Base-by-base conservation (phyloP, 768 basidiomycete genomes). In the Boletus rubroflammeus region DNA sequence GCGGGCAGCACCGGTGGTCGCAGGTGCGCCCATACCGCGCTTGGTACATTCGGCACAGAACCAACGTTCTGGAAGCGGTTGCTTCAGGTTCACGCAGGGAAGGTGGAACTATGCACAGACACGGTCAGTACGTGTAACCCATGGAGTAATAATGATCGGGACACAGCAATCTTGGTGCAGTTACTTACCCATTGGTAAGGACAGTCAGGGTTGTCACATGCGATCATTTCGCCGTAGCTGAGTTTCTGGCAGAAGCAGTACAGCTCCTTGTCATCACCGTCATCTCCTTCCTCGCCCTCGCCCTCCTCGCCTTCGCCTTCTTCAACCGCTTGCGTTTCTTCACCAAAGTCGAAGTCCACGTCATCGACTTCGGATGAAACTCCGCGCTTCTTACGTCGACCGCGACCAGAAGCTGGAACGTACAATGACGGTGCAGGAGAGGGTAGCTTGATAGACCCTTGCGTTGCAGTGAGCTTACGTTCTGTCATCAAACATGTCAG, bases 171-270 rank as follows among this genome's bases (percentile, higher is more conserved):
- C 25, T 34, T 3, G 46, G 47, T 28, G 36, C 15, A 57, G 42
- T 6, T n/a, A 70, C 82, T 74, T 53, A 84, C 83, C 83, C 83
- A 85, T 76, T 84, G 82, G 66, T 73, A 78, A 8, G 70, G 75
- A 64, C 83, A 85, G 28, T 72, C 71, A 31, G 78, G 74, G 60
- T 80, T 78, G 64, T 85, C 83, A 62, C 83, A 85, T 35, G 77
- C 83, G 55, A 85, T 81, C 83, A 85, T 85, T 72, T 82, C 83
- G 46, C 85, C 84, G 60, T 82, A 84, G 46, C 79, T 82, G 58
- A 78, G 75, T 63, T 82, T 80, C 60, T 79, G 79, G 66, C 84
- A 86, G 69, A 78, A 78, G 67, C 84, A 86, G 56, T 86, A 86
- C 5, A 83, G 59, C 50, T 75, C 74, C 63, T 83, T 78, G 67